Percentiles rank a stretch among this genome's conserved stretches.
Conservation (phyloP, 768 basidiomycete genomes). For the Botryobasidium botryosum region DNA sequence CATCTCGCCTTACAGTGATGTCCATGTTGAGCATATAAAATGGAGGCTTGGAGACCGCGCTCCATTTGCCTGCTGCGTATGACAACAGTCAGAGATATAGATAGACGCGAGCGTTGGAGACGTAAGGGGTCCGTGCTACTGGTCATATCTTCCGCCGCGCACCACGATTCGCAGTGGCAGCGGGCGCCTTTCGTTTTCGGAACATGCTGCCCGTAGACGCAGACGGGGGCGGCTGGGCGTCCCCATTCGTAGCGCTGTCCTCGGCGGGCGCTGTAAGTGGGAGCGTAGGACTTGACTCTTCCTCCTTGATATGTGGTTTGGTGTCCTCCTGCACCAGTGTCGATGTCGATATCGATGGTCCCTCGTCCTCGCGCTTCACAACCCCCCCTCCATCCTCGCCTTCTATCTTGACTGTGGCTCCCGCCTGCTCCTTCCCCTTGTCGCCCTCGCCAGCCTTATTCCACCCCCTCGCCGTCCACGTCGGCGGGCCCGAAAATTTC, state of each 20-base stretch:
- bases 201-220: too few relatives aligned
- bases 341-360: not conserved
- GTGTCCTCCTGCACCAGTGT: not conserved
- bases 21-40: too few relatives aligned
- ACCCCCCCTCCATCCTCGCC: not conserved
- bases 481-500: not conserved
- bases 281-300: not conserved
- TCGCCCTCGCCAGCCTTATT: not conserved
- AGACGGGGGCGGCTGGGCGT: not conserved
- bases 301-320: not conserved
- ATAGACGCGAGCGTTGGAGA: too few relatives aligned
- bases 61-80: too few relatives aligned
- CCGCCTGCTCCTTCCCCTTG: not conserved
- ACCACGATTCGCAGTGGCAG: not conserved
- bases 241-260: not conserved
- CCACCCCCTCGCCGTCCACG: not conserved
- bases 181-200: conserved; percentile 1
- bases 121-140: not conserved
- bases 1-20: too few relatives aligned
- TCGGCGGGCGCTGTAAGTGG: not conserved
- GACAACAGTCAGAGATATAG: too few relatives aligned
- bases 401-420: not conserved
- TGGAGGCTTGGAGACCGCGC: too few relatives aligned
- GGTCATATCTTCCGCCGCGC: not conserved
- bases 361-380: not conserved